Percentiles rank a stretch among this genome's conserved stretches.
Conservation (phyloP, 768 basidiomycete species). For the Lactarius tabidus region DNA sequence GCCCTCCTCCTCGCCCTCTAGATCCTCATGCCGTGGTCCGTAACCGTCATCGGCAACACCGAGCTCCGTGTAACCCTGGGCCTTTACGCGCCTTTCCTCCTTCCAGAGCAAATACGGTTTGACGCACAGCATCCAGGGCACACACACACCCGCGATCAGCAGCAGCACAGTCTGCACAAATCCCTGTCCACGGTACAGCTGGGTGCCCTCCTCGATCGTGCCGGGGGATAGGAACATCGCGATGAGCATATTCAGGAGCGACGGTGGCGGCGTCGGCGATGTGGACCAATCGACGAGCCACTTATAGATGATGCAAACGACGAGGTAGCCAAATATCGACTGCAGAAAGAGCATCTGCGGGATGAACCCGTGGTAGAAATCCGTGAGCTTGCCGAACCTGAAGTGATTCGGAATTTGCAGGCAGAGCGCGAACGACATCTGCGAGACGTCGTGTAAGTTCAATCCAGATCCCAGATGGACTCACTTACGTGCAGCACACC, state of each 20-base stretch:
- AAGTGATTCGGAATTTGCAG: conserved; percentile 94
- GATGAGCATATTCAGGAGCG: conserved; percentile 93
- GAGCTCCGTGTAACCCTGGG: conserved; percentile 78
- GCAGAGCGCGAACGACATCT: conserved; percentile 99
- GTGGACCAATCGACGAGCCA: conserved; percentile 92
- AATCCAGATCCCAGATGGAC: conserved; percentile 4
- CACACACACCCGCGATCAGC: conserved; percentile 75
- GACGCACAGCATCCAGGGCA: conserved; percentile 89
- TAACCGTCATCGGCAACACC: conserved; percentile 50
- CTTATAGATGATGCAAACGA: conserved; percentile 93
- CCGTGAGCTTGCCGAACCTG: conserved; percentile 81
- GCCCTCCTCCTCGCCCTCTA: conserved; percentile 76
- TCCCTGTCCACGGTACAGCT: conserved; percentile 86
- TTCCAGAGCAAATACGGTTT: conserved; percentile 92
- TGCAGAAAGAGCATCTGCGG: conserved; percentile 97
- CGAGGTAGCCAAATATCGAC: conserved; percentile 96
- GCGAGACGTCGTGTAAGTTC: background rate
- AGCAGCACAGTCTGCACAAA: conserved; percentile 77
- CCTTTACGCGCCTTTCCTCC: conserved; percentile 80
- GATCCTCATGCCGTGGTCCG: conserved; percentile 51
- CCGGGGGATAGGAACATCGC: conserved; percentile 94
- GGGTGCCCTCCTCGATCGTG: conserved; percentile 57
- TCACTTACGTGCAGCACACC: conserved; percentile 89
- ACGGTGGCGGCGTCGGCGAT: conserved; percentile 68
- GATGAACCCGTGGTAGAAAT: conserved; percentile 92